Evolutionary conservation across 2,329 filamentous ascomycete species (phyloP).

Genomic region (Aspergillus sp.): DNA sequence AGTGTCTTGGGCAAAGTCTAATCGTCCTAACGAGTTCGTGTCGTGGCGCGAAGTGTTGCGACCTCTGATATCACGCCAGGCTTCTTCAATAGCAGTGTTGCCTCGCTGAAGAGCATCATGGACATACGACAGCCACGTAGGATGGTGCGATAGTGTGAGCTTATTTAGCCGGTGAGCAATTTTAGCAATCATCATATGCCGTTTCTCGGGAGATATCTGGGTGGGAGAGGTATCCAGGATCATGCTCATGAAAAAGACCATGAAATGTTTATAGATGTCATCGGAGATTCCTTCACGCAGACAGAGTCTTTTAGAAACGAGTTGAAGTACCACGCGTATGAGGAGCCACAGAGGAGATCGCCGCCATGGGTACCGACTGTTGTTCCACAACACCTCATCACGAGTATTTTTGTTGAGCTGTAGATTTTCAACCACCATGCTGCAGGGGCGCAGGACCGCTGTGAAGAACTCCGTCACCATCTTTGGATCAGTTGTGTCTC

Average conservation of each 20-base stretch:
- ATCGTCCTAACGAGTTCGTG: neutral
- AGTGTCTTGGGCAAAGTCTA: constrained; percentile 14
- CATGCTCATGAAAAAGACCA: constrained; percentile 46
- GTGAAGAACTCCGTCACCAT: constrained; percentile 55
- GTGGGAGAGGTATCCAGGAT: constrained; percentile 36
- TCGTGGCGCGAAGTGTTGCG: neutral
- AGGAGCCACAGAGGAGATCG: constrained; percentile 52
- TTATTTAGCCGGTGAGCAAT: constrained; percentile 46
- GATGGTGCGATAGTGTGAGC: constrained; percentile 24
- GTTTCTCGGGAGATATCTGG: constrained; percentile 6
- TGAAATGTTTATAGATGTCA: constrained; percentile 52
- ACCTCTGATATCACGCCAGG: neutral
- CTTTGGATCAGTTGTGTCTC: constrained; percentile 52
- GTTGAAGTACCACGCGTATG: constrained; percentile 38
- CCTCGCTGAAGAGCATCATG: constrained; percentile 4
- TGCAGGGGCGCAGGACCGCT: constrained; percentile 44
- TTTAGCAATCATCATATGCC: constrained; percentile 48
- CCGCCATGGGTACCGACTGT: constrained; percentile 20
- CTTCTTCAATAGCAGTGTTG: neutral
- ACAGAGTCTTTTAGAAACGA: constrained; percentile 6
- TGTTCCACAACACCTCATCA: constrained; percentile 53
- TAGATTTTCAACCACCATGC: constrained; percentile 20
- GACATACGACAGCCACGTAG: constrained; percentile 12
- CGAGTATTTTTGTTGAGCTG: constrained; percentile 54
- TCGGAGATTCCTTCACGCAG: neutral